Base-by-base conservation (phyloP, 108 stramenopile species). In the Nannochloropsis granulata region DNA sequence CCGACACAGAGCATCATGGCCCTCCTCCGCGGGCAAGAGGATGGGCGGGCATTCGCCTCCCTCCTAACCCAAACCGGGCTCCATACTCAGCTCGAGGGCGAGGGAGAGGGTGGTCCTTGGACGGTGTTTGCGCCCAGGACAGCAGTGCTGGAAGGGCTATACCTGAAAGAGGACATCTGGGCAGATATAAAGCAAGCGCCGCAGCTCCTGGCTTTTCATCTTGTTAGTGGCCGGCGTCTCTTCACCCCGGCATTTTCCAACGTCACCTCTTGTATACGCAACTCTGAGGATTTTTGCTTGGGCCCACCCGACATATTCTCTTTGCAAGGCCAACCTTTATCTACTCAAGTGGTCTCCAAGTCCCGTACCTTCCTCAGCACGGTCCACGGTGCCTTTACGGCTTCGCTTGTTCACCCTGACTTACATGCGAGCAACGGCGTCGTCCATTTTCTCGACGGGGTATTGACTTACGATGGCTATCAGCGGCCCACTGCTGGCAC, bases 401-500 rank as follows among this genome's bases (percentile, higher is more conserved):
- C 2, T 71, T n/a, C 56, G 21, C 82, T 86, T 19, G 86, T 86
- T 13, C 25, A 83, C 78, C 83, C 86, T 24, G 83, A 86, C 83
- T n/a, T 86, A 12, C 79, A 83, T 43, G 86, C 86, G 25, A 82
- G 82, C 26, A 86, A 86, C 43, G 86, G 86, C 11, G 86, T 86
- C 34, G 86, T 86, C 26, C 86, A 86, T 78, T 82, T 82, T 9
- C 24, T 86, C 45, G 24, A 82, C 13, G 83, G 86, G 0, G 34
- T 86, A 24, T 14, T 86, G 79, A 86, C 86, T 21, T 86, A 83
- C 83, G 79, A 79, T 14, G 86, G 56, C 56, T 71, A 71, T 71
- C 16, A 11, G 56, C 56, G 56, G n/a, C 56, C 56, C n/a, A n/a
- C 34, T 5, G 34, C 34, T 34, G 34, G 34, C 34, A 34, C 34